Conservation (phyloP, 2,329 filamentous ascomycete species). For the Pseudocercospora vitis region DNA sequence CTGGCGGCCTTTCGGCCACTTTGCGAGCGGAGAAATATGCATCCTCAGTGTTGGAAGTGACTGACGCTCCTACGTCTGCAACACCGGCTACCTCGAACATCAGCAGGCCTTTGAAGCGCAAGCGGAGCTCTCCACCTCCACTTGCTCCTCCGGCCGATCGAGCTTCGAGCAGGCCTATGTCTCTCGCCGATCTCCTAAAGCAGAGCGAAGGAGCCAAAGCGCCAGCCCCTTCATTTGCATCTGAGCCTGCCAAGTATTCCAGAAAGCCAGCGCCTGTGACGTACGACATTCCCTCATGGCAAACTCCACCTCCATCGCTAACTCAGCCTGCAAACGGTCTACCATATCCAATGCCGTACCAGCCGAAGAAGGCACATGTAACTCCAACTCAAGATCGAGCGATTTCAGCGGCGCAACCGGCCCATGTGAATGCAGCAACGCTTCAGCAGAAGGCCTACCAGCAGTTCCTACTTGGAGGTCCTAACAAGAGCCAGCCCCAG, state of each 20-base stretch:
- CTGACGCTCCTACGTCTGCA: constrained; percentile 7
- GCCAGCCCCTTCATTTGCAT: constrained; percentile 6
- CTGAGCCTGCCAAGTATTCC: constrained; percentile 1
- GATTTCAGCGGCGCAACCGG: not conserved
- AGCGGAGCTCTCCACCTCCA: constrained; percentile 11
- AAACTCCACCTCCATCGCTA: constrained; percentile 25
- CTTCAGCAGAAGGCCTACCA: constrained; percentile 10
- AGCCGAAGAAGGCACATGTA: constrained; percentile 16
- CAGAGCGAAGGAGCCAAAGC: constrained; percentile 27
- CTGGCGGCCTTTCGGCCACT: constrained; percentile 19
- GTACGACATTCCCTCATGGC: constrained; percentile 34
- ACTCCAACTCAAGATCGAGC: not conserved
- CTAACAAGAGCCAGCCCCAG: constrained; percentile 6
- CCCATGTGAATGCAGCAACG: not conserved
- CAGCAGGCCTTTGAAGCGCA: constrained; percentile 28
- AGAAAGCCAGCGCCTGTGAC: constrained; percentile 22
- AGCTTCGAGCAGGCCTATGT: constrained; percentile 25
- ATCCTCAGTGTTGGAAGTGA: constrained; percentile 14
- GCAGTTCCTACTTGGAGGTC: not conserved
- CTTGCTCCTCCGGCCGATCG: not conserved
- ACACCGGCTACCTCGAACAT: constrained; percentile 15
- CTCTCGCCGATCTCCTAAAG: constrained; percentile 33
- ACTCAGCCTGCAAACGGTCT: constrained; percentile 7
- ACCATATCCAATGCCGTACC: constrained; percentile 29
- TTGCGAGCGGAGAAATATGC: constrained; percentile 21